These are phyloP conservation scores for Larix kaempferi DNA, from an alignment of 75 land plant species.

Conservation along the genomic window DNA sequence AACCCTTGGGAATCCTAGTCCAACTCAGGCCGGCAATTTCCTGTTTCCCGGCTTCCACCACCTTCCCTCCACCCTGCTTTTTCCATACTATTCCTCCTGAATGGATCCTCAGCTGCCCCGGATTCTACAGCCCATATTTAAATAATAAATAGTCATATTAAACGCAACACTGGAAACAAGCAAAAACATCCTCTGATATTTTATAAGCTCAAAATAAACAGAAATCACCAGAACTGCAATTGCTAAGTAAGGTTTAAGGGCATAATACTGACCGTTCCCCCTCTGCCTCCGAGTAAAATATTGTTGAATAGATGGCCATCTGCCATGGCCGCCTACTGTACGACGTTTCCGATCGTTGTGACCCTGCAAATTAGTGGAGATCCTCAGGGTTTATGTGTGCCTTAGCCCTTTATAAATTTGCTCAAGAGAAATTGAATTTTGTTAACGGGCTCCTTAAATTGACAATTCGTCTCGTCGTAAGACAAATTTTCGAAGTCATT, in stretches of 20 bases:
- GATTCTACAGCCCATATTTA: conserved; percentile 23
- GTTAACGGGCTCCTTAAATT: too few species aligned
- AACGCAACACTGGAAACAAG: not conserved
- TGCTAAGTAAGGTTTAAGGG: too few species aligned
- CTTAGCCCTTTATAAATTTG: too few species aligned
- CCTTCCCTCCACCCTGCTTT: conserved; percentile 47
- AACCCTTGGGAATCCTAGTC: conserved; percentile 40
- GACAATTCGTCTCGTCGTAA: too few species aligned
- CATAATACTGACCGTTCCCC: conserved; percentile 27
- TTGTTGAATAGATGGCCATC: conserved; percentile 33
- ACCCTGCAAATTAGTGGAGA: too few species aligned
- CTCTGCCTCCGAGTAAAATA: conserved; percentile 45
- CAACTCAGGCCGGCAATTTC: conserved; percentile 38
- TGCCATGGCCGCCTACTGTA: conserved; percentile 1
- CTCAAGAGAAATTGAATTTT: too few species aligned
- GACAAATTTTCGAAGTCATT: too few species aligned
- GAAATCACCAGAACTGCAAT: too few species aligned
- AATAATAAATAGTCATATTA: not conserved
- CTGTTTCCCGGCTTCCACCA: conserved; percentile 33
- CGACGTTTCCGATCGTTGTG: too few species aligned
- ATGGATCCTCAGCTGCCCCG: conserved; percentile 43
- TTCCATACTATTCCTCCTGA: conserved; percentile 37
- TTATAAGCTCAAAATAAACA: not conserved
- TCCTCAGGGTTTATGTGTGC: too few species aligned
- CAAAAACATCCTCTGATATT: not conserved